Evolutionary conservation across 164 flowering plant genomes (phyloP).

Genomic region (Stephania japonica): DNA sequence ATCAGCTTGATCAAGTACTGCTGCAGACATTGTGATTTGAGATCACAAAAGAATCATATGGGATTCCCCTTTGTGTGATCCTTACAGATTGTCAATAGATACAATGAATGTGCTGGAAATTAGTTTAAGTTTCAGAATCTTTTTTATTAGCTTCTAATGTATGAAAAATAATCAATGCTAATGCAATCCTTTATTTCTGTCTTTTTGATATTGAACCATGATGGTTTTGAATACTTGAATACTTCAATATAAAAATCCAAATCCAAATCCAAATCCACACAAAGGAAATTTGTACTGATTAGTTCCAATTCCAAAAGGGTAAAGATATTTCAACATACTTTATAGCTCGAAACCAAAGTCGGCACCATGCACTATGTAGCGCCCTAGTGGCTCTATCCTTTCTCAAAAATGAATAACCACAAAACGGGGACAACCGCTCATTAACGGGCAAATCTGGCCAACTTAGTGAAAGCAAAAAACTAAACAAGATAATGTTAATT

Average conservation of each 20-base stretch:
- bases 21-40: background rate
- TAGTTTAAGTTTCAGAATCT: background rate
- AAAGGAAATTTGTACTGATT: no score
- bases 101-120: background rate
- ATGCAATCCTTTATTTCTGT: background rate
- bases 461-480: background rate
- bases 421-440: no score
- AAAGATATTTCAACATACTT: no score
- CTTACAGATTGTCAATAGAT: background rate
- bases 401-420: no score
- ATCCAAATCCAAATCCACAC: background rate
- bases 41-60: background rate
- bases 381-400: no score
- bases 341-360: no score
- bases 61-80: background rate
- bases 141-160: background rate
- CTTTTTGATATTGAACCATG: background rate
- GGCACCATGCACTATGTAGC: no score
- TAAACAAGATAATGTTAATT: background rate
- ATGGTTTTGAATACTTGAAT: background rate
- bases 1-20: slow-evolving; percentile 13
- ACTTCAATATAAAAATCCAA: background rate
- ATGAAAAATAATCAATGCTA: background rate
- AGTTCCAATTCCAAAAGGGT: no score
- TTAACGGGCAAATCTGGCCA: no score